Base-by-base conservation (phyloP, 2,329 filamentous ascomycete genomes). In the Teratosphaeria destructans region DNA sequence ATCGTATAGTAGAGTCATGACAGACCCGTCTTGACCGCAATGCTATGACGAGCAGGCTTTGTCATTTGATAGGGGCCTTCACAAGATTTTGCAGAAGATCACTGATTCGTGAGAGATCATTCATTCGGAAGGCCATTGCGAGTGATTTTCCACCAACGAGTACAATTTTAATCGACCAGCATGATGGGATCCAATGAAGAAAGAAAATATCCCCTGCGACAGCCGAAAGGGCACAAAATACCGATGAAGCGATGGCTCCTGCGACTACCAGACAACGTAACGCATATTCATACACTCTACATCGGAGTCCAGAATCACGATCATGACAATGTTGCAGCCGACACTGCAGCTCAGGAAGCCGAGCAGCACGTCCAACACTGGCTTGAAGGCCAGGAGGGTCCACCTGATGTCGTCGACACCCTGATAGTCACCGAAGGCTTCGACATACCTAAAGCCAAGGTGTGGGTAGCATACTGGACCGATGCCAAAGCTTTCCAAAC, bases 401-500 rank as follows among this genome's bases (percentile, higher is more conserved):
- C 29, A 19, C 34, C 57, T 54, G 32, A 60, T 52, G 29, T 61
- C 26, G 63, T 65, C 57, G 72, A 74, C 32, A 66, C 64, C 0
- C 73, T 74, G 53, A 61, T 65, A 0, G 64, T 70, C 12, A 66
- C 71, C 6, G 62, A 72, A 12, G 69, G 71, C 26, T 68, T 69
- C 47, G 66, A 67, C 53, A 11, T 65, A 1, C 35, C 56, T 0
- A 64, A 66, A 19, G 64, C 63, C 1, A 66, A 63, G 11, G 63
- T 72, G 1, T 74, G 71, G 71, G 69, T 70, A 0, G 68, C 66
- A 43, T 74, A 74, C 56, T 73, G 66, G 67, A 67, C 61, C 5
- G 55, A 67, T n/a, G 52, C 57, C 14, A 34, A 57, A n/a, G 55
- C 56, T 1, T 65, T 62, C 43, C 32, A 62, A 19, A 26, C 58